A percentile compares a stretch with the other conserved stretches of the same genome.
Conservation (phyloP, 148 eudicot genomes). For the Rhododendron ovatum region DNA sequence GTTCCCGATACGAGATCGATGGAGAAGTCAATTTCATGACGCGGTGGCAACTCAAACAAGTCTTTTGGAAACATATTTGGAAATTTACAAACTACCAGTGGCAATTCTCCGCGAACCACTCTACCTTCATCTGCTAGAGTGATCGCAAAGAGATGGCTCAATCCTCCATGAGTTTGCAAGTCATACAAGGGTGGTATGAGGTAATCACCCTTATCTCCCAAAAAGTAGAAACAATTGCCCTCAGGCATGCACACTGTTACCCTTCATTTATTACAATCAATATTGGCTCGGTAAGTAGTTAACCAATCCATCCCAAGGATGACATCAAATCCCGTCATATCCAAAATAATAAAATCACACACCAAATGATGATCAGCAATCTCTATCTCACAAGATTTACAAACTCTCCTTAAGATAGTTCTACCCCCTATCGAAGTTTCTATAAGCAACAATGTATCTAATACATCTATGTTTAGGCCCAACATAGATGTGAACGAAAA, state of each 20-base stretch:
- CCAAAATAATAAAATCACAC: background rate
- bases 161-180: background rate
- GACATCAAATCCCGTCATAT: background rate
- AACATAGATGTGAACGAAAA: too few relatives aligned
- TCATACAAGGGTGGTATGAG: background rate
- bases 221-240: background rate
- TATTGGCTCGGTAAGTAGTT: background rate
- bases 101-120: background rate
- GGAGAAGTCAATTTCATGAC: too few relatives aligned
- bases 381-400: background rate
- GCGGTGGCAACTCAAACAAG: too few relatives aligned
- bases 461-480: too few relatives aligned
- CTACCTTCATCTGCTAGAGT: background rate
- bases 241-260: background rate
- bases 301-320: background rate
- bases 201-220: background rate
- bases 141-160: background rate
- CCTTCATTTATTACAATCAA: background rate
- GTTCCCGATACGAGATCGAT: too few relatives aligned
- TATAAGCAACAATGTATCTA: too few relatives aligned
- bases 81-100: background rate
- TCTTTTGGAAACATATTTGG: background rate
- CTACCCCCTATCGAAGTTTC: too few relatives aligned
- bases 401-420: background rate
- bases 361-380: background rate